phyloP scores from a whole-genome alignment of 345 rosid genomes.

The Aegle marmelos region DNA sequence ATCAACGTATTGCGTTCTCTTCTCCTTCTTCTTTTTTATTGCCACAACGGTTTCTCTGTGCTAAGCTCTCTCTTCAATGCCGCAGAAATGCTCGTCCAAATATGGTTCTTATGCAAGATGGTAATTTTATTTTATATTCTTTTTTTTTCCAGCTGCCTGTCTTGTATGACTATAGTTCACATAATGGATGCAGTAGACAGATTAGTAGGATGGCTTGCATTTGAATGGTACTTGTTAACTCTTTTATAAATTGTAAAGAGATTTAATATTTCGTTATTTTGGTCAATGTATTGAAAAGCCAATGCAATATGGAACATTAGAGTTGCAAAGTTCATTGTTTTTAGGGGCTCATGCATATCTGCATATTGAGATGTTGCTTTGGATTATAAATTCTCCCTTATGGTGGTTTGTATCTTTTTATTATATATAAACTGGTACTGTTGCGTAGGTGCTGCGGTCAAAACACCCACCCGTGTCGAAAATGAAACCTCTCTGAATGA shows the following conservation, averaged over 20 bases:
- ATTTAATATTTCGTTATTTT: background rate
- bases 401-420: background rate
- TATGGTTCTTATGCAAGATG: constrained; percentile 53
- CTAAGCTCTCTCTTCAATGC: constrained; percentile 45
- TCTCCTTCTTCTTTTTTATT: constrained; percentile 22
- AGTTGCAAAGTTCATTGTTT: background rate
- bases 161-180: background rate
- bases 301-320: background rate
- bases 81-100: constrained; percentile 30
- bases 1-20: constrained; percentile 35
- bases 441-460: constrained; percentile 58
- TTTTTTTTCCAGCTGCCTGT: background rate
- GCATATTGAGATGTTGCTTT: background rate
- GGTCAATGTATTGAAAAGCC: background rate
- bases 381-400: background rate
- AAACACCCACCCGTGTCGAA: constrained; percentile 34
- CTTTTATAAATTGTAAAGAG: background rate
- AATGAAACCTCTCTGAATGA: constrained; percentile 42
- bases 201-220: background rate
- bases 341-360: background rate
- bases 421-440: constrained; percentile 10
- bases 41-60: constrained; percentile 23
- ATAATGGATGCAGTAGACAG: background rate
- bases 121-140: constrained; percentile 23
- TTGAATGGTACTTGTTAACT: background rate